phyloP scores from a whole-genome alignment of 371 early-diverging fungal genomes.

The Rhizopus sp. region DNA sequence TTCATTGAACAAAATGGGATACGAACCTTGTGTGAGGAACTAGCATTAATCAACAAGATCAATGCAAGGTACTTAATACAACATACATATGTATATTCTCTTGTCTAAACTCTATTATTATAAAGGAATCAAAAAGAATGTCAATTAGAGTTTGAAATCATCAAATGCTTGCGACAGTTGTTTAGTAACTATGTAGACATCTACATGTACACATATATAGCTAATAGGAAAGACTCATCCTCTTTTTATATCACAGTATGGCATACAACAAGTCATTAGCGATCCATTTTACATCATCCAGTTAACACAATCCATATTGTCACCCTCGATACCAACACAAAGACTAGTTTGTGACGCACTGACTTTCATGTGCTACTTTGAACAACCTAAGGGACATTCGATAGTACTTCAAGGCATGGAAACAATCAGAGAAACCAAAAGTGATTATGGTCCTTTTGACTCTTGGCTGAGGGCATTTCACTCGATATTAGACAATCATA shows the following conservation, averaged over 20 bases:
- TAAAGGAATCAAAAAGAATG: constrained; percentile 64
- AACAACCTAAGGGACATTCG: constrained; percentile 74
- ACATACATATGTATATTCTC: neutral
- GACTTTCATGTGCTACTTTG: constrained; percentile 81
- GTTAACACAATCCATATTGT: constrained; percentile 73
- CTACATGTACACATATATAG: neutral
- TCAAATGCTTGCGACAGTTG: constrained; percentile 75
- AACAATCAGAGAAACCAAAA: constrained; percentile 47
- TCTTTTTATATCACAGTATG: constrained; percentile 29
- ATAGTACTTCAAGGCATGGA: constrained; percentile 74
- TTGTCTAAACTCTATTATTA: neutral
- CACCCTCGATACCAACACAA: constrained; percentile 70
- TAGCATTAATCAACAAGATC: constrained; percentile 14
- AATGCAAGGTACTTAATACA: neutral
- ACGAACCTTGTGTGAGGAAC: constrained; percentile 17
- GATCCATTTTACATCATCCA: constrained; percentile 62
- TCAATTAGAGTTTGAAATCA: constrained; percentile 78
- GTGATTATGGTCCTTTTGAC: constrained; percentile 68
- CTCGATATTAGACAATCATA: constrained; percentile 67
- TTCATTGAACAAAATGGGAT: constrained; percentile 28
- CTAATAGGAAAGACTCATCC: neutral
- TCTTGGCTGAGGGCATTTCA: constrained; percentile 76
- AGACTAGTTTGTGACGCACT: constrained; percentile 77
- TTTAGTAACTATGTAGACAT: constrained; percentile 66
- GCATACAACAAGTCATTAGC: constrained; percentile 43